These are phyloP conservation scores for Arabis hirsuta DNA, from an alignment of 345 rosid species.

Conservation along the genomic window DNA sequence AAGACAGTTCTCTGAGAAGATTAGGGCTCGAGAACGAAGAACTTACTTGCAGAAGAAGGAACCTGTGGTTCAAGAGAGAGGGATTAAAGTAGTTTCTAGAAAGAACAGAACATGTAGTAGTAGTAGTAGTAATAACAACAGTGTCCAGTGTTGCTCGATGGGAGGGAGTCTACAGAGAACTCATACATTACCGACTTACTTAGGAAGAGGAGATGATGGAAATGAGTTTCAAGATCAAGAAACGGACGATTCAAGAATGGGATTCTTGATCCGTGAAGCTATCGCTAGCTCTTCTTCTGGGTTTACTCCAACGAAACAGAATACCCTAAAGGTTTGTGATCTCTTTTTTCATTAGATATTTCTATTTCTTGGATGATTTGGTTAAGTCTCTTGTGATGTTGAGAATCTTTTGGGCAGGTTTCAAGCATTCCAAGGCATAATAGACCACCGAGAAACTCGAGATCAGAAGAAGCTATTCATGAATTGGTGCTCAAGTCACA, in stretches of 20 bases:
- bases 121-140: slow-evolving; percentile 4
- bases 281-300: slow-evolving; percentile 39
- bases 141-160: slow-evolving; percentile 12
- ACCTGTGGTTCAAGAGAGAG: slow-evolving; percentile 35
- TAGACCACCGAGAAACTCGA: slow-evolving; percentile 54
- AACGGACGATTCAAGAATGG: slow-evolving; percentile 55
- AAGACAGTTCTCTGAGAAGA: slow-evolving; percentile 53
- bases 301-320: slow-evolving; percentile 37
- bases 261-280: slow-evolving; percentile 59
- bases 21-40: slow-evolving; percentile 42
- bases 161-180: slow-evolving; percentile 51
- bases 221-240: slow-evolving; percentile 51
- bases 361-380: background rate
- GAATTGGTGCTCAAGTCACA: slow-evolving; percentile 15
- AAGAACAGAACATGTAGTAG: slow-evolving; percentile 25
- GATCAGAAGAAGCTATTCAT: slow-evolving; percentile 43
- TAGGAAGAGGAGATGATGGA: slow-evolving; percentile 46
- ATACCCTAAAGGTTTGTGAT: slow-evolving; percentile 25
- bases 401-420: slow-evolving; percentile 23
- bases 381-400: background rate
- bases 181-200: slow-evolving; percentile 57
- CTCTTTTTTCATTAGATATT: background rate
- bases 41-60: slow-evolving; percentile 41
- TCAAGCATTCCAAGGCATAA: slow-evolving; percentile 45
- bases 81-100: slow-evolving; percentile 1